Evolutionary conservation across 495 filamentous ascomycete genomes (phyloP).

Genomic region (Tetracladium setigerum): DNA sequence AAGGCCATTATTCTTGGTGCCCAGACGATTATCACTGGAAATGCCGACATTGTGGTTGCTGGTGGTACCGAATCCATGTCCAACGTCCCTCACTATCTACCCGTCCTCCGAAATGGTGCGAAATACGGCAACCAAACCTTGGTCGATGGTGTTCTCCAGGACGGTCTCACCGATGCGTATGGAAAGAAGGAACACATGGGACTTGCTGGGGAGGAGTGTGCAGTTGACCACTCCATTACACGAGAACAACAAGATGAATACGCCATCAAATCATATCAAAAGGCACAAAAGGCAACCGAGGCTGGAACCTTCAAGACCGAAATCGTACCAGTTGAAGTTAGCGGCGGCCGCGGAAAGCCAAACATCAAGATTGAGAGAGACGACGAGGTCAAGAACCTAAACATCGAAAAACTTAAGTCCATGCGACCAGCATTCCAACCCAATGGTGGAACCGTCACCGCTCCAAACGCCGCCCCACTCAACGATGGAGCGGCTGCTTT

Average conservation of each 20-base stretch:
- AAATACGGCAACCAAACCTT: constrained; percentile 86
- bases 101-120: constrained; percentile 68
- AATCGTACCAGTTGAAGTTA: constrained; percentile 84
- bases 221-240: constrained; percentile 69
- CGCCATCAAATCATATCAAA: constrained; percentile 85
- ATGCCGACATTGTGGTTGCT: constrained; percentile 80
- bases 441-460: constrained; percentile 80
- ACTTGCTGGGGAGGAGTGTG: constrained; percentile 84
- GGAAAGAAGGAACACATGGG: constrained; percentile 92
- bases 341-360: constrained; percentile 85
- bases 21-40: constrained; percentile 94
- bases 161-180: constrained; percentile 88
- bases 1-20: constrained; percentile 94
- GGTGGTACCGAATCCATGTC: constrained; percentile 97
- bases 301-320: constrained; percentile 72
- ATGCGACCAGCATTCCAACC: constrained; percentile 84
- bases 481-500: constrained; percentile 90
- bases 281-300: constrained; percentile 77
- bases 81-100: constrained; percentile 94
- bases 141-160: constrained; percentile 84
- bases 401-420: constrained; percentile 78
- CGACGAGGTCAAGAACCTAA: constrained; percentile 96
- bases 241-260: constrained; percentile 87
- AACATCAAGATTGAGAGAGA: constrained; percentile 71
- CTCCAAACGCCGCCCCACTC: constrained; percentile 94